A percentile compares a stretch with the other conserved stretches of the same genome.
Evolutionary conservation across 495 filamentous ascomycete genomes (phyloP).

Genomic region (Neurospora terricola): DNA sequence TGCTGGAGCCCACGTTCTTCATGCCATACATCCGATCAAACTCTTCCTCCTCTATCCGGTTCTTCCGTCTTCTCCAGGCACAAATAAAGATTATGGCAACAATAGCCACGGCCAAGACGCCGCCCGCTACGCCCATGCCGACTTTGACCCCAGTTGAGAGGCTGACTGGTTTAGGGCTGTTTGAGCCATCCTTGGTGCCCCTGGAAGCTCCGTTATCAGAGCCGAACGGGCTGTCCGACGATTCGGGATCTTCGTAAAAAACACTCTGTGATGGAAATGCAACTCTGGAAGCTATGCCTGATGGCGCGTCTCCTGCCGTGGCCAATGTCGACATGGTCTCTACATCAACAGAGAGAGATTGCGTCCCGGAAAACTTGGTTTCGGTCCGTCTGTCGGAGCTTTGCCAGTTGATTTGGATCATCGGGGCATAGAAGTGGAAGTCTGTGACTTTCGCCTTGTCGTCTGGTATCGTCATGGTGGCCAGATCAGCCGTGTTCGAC

Average conservation of each 20-base stretch:
- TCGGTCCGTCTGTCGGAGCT: constrained; percentile 14
- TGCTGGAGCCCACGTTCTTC: constrained; percentile 7
- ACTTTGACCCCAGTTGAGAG: constrained; percentile 11
- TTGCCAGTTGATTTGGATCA: constrained; percentile 30
- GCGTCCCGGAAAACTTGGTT: neutral
- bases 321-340: constrained; percentile 9
- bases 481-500: constrained; percentile 8
- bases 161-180: neutral
- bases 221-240: neutral
- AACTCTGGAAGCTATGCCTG: neutral
- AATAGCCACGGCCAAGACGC: constrained; percentile 8
- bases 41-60: constrained; percentile 16
- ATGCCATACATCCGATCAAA: constrained; percentile 21
- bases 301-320: neutral
- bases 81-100: constrained; percentile 11
- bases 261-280: neutral
- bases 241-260: no score
- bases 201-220: neutral
- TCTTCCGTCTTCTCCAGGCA: constrained; percentile 14
- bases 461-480: constrained; percentile 13
- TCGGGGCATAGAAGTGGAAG: constrained; percentile 21
- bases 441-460: constrained; percentile 13
- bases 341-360: neutral
- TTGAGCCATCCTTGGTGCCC: neutral
- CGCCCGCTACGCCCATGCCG: constrained; percentile 15